phyloP scores from a whole-genome alignment of 2,329 filamentous ascomycete genomes.

The Penicillium sclerotigenum region DNA sequence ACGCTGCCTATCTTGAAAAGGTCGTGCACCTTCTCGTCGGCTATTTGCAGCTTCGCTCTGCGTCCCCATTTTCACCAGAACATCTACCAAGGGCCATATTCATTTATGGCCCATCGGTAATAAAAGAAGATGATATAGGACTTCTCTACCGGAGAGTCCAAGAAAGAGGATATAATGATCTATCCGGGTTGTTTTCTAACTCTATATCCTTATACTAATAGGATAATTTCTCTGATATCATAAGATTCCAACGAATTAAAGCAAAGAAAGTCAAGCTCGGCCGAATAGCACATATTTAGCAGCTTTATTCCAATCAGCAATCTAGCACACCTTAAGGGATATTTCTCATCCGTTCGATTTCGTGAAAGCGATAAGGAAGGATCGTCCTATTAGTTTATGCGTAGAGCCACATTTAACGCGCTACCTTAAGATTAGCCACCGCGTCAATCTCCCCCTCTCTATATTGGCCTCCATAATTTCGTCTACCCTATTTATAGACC shows the following conservation, averaged over 20 bases:
- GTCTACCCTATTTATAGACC: slow-evolving; percentile 20
- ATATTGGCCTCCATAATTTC: slow-evolving; percentile 10
- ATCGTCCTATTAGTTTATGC: slow-evolving; percentile 4
- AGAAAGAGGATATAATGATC: not conserved
- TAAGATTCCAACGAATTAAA: not conserved
- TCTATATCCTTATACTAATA: not conserved
- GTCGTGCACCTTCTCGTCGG: slow-evolving; percentile 8
- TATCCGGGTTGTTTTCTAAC: not conserved
- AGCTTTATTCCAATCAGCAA: slow-evolving; percentile 5
- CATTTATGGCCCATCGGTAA: not conserved
- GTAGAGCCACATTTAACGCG: slow-evolving; percentile 5
- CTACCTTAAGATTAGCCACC: slow-evolving; percentile 11
- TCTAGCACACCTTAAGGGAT: not conserved
- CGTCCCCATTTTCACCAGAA: not conserved
- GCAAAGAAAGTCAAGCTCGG: not conserved
- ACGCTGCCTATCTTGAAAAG: slow-evolving; percentile 7
- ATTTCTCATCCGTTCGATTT: slow-evolving; percentile 4
- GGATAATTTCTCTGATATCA: not conserved
- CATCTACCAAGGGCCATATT: slow-evolving; percentile 5
- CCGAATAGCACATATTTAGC: not conserved
- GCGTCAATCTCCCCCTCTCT: not conserved
- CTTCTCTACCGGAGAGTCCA: not conserved
- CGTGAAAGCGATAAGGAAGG: slow-evolving; percentile 7
- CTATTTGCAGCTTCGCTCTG: not conserved
- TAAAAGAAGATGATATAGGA: not conserved